Base-by-base conservation (phyloP, 2,329 filamentous ascomycete species). In the Mycosphaerella sp. region DNA sequence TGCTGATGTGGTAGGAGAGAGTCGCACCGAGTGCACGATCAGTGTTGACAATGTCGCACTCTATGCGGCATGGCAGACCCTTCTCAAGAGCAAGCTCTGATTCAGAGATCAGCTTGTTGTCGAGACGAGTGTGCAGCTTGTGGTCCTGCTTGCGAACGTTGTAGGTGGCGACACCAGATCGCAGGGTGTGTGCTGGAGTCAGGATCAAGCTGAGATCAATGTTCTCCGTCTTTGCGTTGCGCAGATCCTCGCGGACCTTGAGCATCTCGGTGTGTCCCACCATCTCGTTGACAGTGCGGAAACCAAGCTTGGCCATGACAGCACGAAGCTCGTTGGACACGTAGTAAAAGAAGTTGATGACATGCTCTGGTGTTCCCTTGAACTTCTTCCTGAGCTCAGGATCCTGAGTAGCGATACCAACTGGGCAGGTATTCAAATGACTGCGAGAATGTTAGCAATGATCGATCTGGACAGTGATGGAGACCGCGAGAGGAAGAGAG, bases 301-400 rank as follows among this genome's bases (percentile, higher is more conserved):
- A 89, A 62, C 92, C 92, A 65, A 96, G 83, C 74, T 87, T 89
- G 48, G 92, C 91, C 92, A 97, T 96, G 73, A 97, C 95, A 36
- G 91, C 89, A 69, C 92, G 86, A 55, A 97, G 82, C 76, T 97
- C 92, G 68, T 97, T 97, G 63, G 92, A 87, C 49, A 97, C 80
- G 67, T 96, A 97, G 77, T 96, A 97, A 76, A 95, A 95, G 79
- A 96, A 96, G 80, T 96, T 97, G 73, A 97, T 96, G 54, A 95
- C 91, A 65, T 96, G 89, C 75, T 97, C 92, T 9, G 92, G 91
- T 1, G 89, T 91, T 58, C 92, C 92, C 63, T 84, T 79, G 73
- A 97, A 96, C 75, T 96, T 97, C 79, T 91, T 87, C 57, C 92
- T 83, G 2, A 97, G 80, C 69, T 92, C 87, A n/a, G 90, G 90